Evolutionary conservation across 2,329 filamentous ascomycete species (phyloP).

Genomic region (Exophiala bonariae): DNA sequence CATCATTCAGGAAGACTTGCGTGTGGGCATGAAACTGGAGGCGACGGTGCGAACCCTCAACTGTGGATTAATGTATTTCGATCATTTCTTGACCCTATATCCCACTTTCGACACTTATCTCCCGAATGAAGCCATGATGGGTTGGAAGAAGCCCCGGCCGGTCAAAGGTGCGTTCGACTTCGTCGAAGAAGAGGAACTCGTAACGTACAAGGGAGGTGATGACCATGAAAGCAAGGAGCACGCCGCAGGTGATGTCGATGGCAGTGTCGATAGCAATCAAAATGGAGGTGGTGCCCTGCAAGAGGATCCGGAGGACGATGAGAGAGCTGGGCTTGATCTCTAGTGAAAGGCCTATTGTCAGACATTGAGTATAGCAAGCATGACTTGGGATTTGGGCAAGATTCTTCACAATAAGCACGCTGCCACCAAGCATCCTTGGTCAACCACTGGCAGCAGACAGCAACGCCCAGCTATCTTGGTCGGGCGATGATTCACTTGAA

Average conservation of each 20-base stretch:
- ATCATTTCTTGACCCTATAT: conserved; percentile 54
- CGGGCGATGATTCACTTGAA: too few relatives aligned
- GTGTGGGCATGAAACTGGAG: conserved; percentile 65
- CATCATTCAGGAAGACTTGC: conserved; percentile 56
- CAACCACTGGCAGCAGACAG: too few relatives aligned
- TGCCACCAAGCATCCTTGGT: too few relatives aligned
- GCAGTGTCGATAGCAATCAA: background rate
- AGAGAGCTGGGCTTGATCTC: too few relatives aligned
- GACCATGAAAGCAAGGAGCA: conserved; percentile 1
- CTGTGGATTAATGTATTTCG: conserved; percentile 65
- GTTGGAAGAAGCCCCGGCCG: conserved; percentile 60
- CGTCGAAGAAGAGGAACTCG: conserved; percentile 8
- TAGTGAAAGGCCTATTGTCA: too few relatives aligned
- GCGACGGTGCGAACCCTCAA: conserved; percentile 58
- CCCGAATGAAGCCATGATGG: conserved; percentile 67
- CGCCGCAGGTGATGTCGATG: background rate
- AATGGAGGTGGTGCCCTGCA: background rate
- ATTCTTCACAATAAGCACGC: too few relatives aligned
- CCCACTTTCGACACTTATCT: conserved; percentile 66
- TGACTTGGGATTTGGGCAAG: too few relatives aligned
- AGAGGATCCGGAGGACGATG: too few relatives aligned
- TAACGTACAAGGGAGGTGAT: background rate
- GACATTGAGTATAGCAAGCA: too few relatives aligned
- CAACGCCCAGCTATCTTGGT: too few relatives aligned
- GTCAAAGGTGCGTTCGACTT: conserved; percentile 20